Evolutionary conservation across 257 asterid species (phyloP), one percentile per base, ranked within the genome.

Genomic region (Salvia rosmarinus): DNA sequence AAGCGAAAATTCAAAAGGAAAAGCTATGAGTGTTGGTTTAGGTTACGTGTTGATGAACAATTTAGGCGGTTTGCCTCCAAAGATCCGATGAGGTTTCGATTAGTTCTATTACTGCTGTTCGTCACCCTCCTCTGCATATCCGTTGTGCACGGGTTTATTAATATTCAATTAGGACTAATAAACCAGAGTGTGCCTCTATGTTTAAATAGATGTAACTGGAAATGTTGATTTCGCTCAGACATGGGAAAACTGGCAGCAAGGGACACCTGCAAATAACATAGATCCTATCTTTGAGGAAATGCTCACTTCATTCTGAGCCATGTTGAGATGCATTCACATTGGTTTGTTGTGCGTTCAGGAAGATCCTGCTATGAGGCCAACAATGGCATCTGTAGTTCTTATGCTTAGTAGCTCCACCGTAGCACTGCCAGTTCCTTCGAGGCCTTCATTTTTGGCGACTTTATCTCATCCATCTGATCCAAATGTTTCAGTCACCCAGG

Each of bases 101-200:
- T 63, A 35, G 60, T 42, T 40, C 87, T 17, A 64, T 86, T 40
- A 73, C 89, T n/a, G 0, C 70, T 92, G 78, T 89, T 89, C 35
- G 88, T 86, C 34, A 73, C 76, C 0, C 91, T 91, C 58, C 85
- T 92, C 50, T 82, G 88, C 23, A 76, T 79, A 1, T 86, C 92
- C 79, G 82, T 91, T 37, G 82, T 91, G 34, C 56, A 88, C 28
- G 90, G 30, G 30, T 25, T 25, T 25, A 25, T 25, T 25, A 25
- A 25, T 25, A 25, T 25, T 25, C 30, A 25, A 25, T 25, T 25
- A 25, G 30, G 30, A 25, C 30, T 25, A 25, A 25, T 25, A 25
- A 25, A 25, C 30, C n/a, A n/a, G 30, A 25, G 30, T 25, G 30
- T 25, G 30, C 30, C 30, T 25, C 30, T 25, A 39, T 39, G 11